Conservation (phyloP, 495 filamentous ascomycete species). For the Podospora australis region DNA sequence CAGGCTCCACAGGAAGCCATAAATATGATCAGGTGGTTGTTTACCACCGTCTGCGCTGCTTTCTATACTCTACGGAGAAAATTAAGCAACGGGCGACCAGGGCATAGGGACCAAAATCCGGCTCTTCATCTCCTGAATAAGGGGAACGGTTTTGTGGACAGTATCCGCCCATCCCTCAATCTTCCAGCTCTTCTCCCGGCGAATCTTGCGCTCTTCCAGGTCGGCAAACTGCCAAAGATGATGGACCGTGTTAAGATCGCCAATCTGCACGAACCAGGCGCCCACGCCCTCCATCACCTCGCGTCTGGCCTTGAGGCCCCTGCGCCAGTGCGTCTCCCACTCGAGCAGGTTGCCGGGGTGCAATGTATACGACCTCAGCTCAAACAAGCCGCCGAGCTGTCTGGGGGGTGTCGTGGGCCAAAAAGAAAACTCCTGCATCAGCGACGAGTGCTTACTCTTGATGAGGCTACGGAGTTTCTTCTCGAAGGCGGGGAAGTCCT, state of each 20-base stretch:
- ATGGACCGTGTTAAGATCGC: slow-evolving; percentile 94
- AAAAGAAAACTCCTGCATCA: slow-evolving; percentile 99
- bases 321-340: slow-evolving; percentile 98
- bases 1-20: too few relatives aligned
- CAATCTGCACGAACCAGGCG: slow-evolving; percentile 98
- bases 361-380: slow-evolving; percentile 93
- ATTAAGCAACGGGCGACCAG: slow-evolving; percentile 87
- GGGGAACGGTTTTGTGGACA: slow-evolving; percentile 94
- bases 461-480: slow-evolving; percentile 73
- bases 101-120: slow-evolving; percentile 89
- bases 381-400: slow-evolving; percentile 84
- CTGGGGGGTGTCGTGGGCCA: slow-evolving; percentile 95
- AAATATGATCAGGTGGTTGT: too few relatives aligned
- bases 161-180: slow-evolving; percentile 96
- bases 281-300: slow-evolving; percentile 99
- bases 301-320: slow-evolving; percentile 76
- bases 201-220: slow-evolving; percentile 83
- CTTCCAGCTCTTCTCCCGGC: slow-evolving; percentile 90
- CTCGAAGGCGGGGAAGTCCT: slow-evolving; percentile 77
- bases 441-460: slow-evolving; percentile 71
- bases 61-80: too few relatives aligned
- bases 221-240: slow-evolving; percentile 98
- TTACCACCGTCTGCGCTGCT: too few relatives aligned
- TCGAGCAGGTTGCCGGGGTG: slow-evolving; percentile 92
- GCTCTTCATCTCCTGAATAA: slow-evolving; percentile 95